A percentile compares a stretch with the other conserved stretches of the same genome.
These are phyloP conservation scores for Brassica nigra DNA, from an alignment of 345 rosid species.

Conservation along the genomic window DNA sequence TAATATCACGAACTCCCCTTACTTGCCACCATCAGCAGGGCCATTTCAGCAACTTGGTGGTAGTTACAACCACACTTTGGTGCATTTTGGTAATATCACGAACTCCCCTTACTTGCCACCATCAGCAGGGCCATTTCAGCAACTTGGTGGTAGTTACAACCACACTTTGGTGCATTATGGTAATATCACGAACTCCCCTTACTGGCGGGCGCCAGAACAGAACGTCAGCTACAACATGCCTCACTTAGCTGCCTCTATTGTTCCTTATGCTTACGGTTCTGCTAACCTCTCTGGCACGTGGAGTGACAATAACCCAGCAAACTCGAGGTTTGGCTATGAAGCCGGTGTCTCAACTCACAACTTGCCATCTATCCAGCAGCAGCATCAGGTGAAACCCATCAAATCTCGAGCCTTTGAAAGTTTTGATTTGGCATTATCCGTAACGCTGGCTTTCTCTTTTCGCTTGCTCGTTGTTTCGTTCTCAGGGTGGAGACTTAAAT, in stretches of 20 bases:
- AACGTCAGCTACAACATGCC: neutral
- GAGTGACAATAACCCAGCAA: neutral
- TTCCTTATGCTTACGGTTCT: neutral
- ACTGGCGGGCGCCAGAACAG: neutral
- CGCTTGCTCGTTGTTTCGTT: neutral
- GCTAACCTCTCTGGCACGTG: neutral
- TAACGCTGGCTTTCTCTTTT: too few species aligned
- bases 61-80: too few species aligned
- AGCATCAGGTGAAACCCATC: neutral
- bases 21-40: too few species aligned
- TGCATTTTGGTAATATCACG: too few species aligned
- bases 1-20: too few species aligned
- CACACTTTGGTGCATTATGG: neutral
- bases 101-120: too few species aligned
- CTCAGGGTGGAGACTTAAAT: neutral
- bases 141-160: neutral
- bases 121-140: neutral
- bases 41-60: too few species aligned
- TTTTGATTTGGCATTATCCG: too few species aligned
- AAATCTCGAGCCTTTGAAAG: neutral
- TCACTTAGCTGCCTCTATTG: neutral
- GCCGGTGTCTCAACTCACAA: neutral
- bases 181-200: neutral
- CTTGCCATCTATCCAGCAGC: neutral
- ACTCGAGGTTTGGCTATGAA: neutral